Conservation (phyloP, 768 basidiomycete species). For the Cystofilobasidium ferigula region DNA sequence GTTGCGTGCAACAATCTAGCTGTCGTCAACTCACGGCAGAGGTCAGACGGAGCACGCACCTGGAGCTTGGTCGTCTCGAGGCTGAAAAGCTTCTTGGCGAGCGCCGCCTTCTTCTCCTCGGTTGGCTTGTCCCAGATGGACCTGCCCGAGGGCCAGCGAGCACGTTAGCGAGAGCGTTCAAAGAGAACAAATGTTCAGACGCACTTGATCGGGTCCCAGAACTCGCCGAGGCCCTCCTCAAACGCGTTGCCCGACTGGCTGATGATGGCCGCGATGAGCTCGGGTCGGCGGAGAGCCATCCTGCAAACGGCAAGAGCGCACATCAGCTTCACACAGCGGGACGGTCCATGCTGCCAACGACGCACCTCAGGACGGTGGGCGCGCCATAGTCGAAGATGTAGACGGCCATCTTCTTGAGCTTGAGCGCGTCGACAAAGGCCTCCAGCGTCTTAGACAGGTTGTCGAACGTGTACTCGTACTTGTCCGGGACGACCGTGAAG, state of each 20-base stretch:
- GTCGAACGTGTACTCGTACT: slow-evolving; percentile 42
- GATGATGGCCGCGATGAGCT: slow-evolving; percentile 43
- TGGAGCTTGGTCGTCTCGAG: slow-evolving; percentile 7
- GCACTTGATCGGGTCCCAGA: slow-evolving; percentile 39
- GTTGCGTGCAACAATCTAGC: neutral
- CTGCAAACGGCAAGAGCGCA: slow-evolving; percentile 25
- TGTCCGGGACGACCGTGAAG: slow-evolving; percentile 42
- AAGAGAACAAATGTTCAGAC: no score
- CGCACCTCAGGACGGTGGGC: slow-evolving; percentile 29
- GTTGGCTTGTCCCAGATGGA: slow-evolving; percentile 20
- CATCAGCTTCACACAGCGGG: neutral
- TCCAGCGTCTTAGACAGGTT: slow-evolving; percentile 41
- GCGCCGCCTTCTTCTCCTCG: neutral
- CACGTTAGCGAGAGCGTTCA: no score
- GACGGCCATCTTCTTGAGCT: slow-evolving; percentile 41
- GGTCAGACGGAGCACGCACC: neutral
- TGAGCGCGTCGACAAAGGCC: slow-evolving; percentile 42
- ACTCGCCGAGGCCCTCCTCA: slow-evolving; percentile 42
- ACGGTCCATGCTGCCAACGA: neutral
- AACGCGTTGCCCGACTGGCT: slow-evolving; percentile 48
- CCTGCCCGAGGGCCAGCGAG: no score
- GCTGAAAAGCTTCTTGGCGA: neutral
- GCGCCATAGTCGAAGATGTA: slow-evolving; percentile 49
- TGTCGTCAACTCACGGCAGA: neutral
- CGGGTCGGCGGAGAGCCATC: slow-evolving; percentile 42